A percentile compares a stretch with the other conserved stretches of the same genome.
Evolutionary conservation across 768 basidiomycete genomes (phyloP).

Genomic region (Saitozyma podzolica): DNA sequence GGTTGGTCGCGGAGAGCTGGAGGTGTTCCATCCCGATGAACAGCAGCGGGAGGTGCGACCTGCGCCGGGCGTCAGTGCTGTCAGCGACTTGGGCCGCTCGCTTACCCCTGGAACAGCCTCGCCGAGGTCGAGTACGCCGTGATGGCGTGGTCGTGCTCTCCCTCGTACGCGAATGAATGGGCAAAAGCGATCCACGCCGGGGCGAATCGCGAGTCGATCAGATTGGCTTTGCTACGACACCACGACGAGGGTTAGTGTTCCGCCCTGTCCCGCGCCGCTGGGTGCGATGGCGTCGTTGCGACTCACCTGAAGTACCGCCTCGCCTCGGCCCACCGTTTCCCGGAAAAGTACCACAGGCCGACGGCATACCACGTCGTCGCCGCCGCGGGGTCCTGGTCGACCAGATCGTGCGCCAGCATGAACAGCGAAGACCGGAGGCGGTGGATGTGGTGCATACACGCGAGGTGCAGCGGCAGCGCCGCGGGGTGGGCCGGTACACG

Average conservation of each 20-base stretch:
- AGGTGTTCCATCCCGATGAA: constrained; percentile 99
- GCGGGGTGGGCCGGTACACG: constrained; percentile 81
- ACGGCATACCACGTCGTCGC: constrained; percentile 98
- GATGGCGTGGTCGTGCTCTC: constrained; percentile 97
- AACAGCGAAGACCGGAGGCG: constrained; percentile 91
- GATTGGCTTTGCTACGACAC: constrained; percentile 75
- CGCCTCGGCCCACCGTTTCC: constrained; percentile 83
- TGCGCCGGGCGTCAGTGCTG: constrained; percentile 44
- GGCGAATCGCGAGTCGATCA: constrained; percentile 94
- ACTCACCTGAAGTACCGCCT: constrained; percentile 88
- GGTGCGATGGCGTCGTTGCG: not conserved
- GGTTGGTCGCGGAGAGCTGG: constrained; percentile 71
- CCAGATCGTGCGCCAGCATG: constrained; percentile 93
- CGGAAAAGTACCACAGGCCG: constrained; percentile 90
- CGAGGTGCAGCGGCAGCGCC: constrained; percentile 90
- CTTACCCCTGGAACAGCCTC: constrained; percentile 87
- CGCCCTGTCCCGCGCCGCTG: not conserved
- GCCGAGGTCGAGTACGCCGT: constrained; percentile 97
- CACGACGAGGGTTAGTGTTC: constrained; percentile 1
- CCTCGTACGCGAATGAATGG: constrained; percentile 94
- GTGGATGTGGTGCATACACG: constrained; percentile 95
- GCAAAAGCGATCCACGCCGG: constrained; percentile 98
- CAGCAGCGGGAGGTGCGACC: constrained; percentile 91
- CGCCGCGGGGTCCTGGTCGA: constrained; percentile 88
- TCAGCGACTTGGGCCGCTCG: not conserved